Base-by-base conservation (phyloP, 2,329 filamentous ascomycete species). In the Cytospora piceicola region DNA sequence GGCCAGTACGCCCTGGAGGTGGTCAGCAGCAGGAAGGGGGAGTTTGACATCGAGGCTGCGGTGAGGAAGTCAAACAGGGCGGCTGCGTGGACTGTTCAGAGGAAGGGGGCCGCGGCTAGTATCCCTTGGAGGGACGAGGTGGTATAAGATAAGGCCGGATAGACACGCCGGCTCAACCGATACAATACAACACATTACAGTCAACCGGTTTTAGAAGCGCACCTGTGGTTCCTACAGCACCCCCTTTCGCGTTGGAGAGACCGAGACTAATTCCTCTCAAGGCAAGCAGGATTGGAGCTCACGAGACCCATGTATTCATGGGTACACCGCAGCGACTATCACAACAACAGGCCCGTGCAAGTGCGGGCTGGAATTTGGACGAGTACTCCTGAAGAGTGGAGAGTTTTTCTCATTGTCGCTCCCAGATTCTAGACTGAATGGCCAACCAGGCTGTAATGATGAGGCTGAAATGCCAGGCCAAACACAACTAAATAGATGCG, bases 1-100 rank as follows among this genome's bases (percentile, higher is more conserved):
- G 94, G 95, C 2, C 90, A 88, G 27, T 96, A 97, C 75, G 91
- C 92, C 3, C 86, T 95, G 30, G 86, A 88, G 65, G 84, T 90
- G 34, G 91, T 92, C 49, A 82, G 74, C 29, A 61, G 74, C 74
- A 42, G 68, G 67, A 53, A 70, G 64, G 72, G 64, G 15, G 67
- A 65, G 15, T 85, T 87, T 65, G 81, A 85, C 65, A 82, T 90
- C 54, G 84, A 84, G 66, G 80, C 81, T 1, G 88, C 90, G 0
- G 83, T 91, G 56, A 75, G 77, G 55, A 84, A 82, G 75, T 86
- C 89, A 1, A 89, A 88, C 65, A 78, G 78, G 64, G 88, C 87
- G 1, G 88, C 90, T 0, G 86, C 85, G 1, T 82, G 82, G 76
- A 89, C 88, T n/a, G 88, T 91, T 17, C 83, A 89, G 76, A 86